Conservation (phyloP, 345 rosid species). For the Trapa incisa region DNA sequence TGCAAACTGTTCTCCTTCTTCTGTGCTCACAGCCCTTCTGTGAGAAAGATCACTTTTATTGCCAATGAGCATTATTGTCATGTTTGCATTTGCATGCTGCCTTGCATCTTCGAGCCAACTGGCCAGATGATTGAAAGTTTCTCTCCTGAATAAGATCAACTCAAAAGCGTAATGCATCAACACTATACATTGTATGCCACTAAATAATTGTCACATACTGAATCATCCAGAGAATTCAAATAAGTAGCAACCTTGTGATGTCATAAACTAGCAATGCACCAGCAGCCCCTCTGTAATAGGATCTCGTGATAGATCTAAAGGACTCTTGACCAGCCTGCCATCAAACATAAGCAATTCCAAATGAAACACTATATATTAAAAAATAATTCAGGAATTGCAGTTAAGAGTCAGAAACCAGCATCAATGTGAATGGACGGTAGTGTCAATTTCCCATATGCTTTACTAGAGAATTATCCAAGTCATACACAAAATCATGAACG, state of each 20-base stretch:
- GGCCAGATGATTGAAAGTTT: constrained; percentile 87
- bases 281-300: constrained; percentile 93
- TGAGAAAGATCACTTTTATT: constrained; percentile 94
- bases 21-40: constrained; percentile 86
- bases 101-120: constrained; percentile 97
- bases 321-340: constrained; percentile 95
- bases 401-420: not conserved
- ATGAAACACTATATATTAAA: not conserved
- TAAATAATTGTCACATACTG: not conserved
- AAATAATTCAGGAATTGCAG: not conserved
- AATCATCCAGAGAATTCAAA: not conserved
- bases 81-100: constrained; percentile 96
- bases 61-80: constrained; percentile 94
- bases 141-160: constrained; percentile 39
- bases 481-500: not conserved
- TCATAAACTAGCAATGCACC: constrained; percentile 99
- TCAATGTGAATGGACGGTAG: not conserved
- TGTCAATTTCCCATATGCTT: not conserved
- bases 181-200: no score
- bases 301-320: constrained; percentile 92
- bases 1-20: constrained; percentile 96
- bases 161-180: not conserved
- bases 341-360: not conserved
- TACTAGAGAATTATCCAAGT: not conserved
- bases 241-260: constrained; percentile 51